Evolutionary conservation across 768 basidiomycete genomes (phyloP), one percentile per base, ranked within the genome.

Genomic region (Leccinum longicurvipes): DNA sequence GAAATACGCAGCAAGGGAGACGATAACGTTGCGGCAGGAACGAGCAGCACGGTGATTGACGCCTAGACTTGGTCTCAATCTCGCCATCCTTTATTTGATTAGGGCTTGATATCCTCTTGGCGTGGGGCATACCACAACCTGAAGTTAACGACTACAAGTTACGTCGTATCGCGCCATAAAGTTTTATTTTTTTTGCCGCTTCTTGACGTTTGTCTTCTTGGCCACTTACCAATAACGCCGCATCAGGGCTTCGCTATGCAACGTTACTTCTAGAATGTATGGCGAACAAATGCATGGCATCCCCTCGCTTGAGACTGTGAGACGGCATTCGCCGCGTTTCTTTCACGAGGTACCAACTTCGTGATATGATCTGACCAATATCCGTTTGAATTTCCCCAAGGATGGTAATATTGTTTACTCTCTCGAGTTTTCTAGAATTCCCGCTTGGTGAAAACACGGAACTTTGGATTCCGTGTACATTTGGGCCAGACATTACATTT

Each of bases 1-100:
- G 74, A 82, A 57, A 73, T 79, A 36, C 81, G 82, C 61, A 79
- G 66, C 59, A 72, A 71, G 59, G 69, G 67, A 53, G 74, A 77
- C 59, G 70, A 72, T 14, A 63, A 68, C 47, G 51, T 69, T 48
- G 63, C 62, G 17, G 63, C 62, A 36, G 66, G 63, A 44, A 51
- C 60, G 51, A 65, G 60, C 28, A 57, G 32, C 63, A 50, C 68
- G 28, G 58, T 51, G 32, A 64, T 59, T 44, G 47, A 56, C 6
- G 53, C 60, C 51, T 67, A 61, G 56, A 21, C 47, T 24, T 55
- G 51, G 15, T 46, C 55, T 15, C 24, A 25, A 50, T 47, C 24
- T 34, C 39, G 19, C 52, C 19, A 27, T 57, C n/a, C n/a, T n/a
- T n/a, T n/a, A n/a, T n/a, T n/a, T n/a, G n/a, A n/a, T n/a, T n/a